These are phyloP conservation scores for Diversispora eburnea DNA, from an alignment of 192 early-diverging fungal genomes.

Conservation along the genomic window DNA sequence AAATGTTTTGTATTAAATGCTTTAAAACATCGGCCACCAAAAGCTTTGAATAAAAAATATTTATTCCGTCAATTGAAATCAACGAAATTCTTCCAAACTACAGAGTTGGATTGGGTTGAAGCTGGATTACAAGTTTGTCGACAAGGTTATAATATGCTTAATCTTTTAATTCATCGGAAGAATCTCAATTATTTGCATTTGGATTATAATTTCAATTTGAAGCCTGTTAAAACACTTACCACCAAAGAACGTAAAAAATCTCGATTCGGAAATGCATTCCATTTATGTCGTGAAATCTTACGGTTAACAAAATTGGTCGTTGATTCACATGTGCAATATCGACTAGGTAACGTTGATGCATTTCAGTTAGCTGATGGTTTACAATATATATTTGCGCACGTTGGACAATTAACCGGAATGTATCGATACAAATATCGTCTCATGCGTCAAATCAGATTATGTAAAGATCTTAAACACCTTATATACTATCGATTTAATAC, in stretches of 20 bases:
- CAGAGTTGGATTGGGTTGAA: conserved; percentile 99
- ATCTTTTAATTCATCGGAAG: conserved; percentile 96
- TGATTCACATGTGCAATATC: conserved; percentile 97
- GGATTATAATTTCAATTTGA: conserved; percentile 99
- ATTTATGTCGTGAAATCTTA: conserved; percentile 93
- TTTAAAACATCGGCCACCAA: conserved; percentile 82
- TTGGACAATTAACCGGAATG: conserved; percentile 99
- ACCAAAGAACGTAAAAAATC: conserved; percentile 99
- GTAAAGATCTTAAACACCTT: conserved; percentile 92
- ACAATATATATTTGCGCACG: conserved; percentile 98
- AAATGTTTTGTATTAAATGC: conserved; percentile 96
- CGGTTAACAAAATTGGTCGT: conserved; percentile 95
- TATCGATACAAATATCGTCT: conserved; percentile 98
- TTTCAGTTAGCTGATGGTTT: conserved; percentile 99
- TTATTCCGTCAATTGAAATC: conserved; percentile 92
- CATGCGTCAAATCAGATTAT: conserved; percentile 91
- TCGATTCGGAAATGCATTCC: conserved; percentile 97
- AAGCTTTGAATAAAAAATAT: conserved; percentile 87
- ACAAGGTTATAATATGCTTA: conserved; percentile 99
- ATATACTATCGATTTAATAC: conserved; percentile 95
- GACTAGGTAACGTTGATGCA: conserved; percentile 96
- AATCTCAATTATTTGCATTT: conserved; percentile 97
- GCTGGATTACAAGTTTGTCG: conserved; percentile 97
- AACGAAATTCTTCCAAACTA: conserved; percentile 98
- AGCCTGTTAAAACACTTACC: conserved; percentile 97